These are phyloP conservation scores for Cylindrotheca closterium DNA, from an alignment of 108 stramenopile genomes.

Conservation along the genomic window DNA sequence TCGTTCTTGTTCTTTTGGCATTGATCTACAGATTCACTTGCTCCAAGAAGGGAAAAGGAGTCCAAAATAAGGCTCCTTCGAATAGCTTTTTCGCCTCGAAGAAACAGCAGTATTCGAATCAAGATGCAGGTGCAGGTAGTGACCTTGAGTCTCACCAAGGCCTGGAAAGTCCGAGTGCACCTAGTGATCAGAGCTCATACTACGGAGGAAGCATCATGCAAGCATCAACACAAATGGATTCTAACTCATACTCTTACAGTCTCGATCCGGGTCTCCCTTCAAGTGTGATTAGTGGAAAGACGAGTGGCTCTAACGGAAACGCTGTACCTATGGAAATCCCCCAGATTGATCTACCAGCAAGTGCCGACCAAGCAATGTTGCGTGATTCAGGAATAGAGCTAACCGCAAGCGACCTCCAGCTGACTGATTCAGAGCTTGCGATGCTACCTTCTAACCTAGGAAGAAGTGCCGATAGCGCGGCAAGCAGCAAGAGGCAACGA, in stretches of 20 bases:
- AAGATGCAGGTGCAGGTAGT: neutral
- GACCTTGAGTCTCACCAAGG: neutral
- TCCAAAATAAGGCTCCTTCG: neutral
- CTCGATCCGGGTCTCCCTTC: conserved; percentile 50
- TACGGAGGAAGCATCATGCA: neutral
- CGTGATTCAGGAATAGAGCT: conserved; percentile 1
- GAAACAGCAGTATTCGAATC: neutral
- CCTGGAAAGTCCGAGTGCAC: neutral
- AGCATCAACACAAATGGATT: conserved; percentile 29
- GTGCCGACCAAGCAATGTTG: conserved; percentile 5
- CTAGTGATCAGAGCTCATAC: neutral
- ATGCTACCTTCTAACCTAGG: conserved; percentile 32
- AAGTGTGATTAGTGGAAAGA: conserved; percentile 12
- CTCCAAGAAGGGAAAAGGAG: neutral
- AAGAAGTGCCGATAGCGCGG: conserved; percentile 10
- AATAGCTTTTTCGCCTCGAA: neutral
- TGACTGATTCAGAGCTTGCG: conserved; percentile 29
- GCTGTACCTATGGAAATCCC: conserved; percentile 21
- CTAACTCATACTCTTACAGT: conserved; percentile 55
- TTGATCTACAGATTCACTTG: neutral
- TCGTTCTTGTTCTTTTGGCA: neutral
- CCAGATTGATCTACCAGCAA: conserved; percentile 1
- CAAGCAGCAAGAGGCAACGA: neutral
- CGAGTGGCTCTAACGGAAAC: conserved; percentile 4
- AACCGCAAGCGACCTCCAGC: conserved; percentile 20